Base-by-base conservation (phyloP, 1,139 yeast species). In the Pichia sp. region DNA sequence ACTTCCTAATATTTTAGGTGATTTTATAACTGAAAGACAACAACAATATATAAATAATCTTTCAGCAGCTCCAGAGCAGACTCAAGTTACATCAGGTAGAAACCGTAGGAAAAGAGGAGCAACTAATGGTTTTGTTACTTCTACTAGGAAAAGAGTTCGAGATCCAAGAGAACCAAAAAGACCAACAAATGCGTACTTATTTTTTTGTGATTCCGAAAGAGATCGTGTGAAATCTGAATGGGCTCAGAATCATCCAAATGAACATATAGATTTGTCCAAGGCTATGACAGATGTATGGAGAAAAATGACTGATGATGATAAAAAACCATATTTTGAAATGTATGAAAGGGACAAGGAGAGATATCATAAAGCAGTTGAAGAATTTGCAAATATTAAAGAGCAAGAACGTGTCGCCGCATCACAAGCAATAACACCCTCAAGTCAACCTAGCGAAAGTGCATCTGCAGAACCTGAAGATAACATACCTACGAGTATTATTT, bases 271-370 rank as follows among this genome's bases (percentile, higher is more conserved):
- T 58, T 70, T 87, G 46, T 82, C 94, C 2, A 80, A 78, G 56
- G 81, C 82, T 22, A 71, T 90, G 70, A 82, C 95, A 1, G 96
- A 87, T 54, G 81, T 82, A 3, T 90, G 97, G 97, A 87, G 85
- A 57, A 72, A 71, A 47, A 70, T 90, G 55, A 76, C 73, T 48
- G 85, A 82, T 37, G 86, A 76, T 36, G 84, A 76, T 25, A 75
- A 87, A 47, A 80, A 76, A 56, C 94, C 94, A 9, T 90, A 78
- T 62, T 81, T 80, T 57, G 82, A 82, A 50, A 63, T 83, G 46
- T 89, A 83, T 59, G 94, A 82, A 59, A 87, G 82, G 47, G 97
- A 87, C 54, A 80, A 84, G 58, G 74, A 74, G 45, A 76, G 95
- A 56, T 87, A 86, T 59, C 78, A 79, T 45, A 73, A 71, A 42